phyloP scores from a whole-genome alignment of 305 asterid species.

The Lippia alba region DNA sequence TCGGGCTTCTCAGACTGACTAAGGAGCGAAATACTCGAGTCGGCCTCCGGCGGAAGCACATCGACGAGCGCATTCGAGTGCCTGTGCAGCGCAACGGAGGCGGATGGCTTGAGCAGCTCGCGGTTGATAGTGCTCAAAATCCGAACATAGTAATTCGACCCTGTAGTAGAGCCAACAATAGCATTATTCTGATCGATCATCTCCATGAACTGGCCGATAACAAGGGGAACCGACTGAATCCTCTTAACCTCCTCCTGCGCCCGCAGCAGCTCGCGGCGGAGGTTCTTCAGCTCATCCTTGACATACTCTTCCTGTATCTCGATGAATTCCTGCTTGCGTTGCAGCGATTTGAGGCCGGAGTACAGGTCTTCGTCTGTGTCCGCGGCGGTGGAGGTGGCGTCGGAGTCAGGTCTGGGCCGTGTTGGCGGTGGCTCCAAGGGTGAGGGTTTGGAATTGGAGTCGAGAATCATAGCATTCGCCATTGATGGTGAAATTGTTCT shows the following conservation, averaged over 20 bases:
- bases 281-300: conserved; percentile 83
- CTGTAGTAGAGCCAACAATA: conserved; percentile 86
- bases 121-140: conserved; percentile 79
- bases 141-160: conserved; percentile 82
- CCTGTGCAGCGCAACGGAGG: conserved; percentile 84
- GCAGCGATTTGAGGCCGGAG: conserved; percentile 72
- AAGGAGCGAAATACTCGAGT: conserved; percentile 80
- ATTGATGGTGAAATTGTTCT: conserved; percentile 37
- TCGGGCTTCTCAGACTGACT: conserved; percentile 95
- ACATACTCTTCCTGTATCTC: conserved; percentile 89
- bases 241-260: conserved; percentile 95
- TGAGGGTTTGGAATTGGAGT: conserved; percentile 43
- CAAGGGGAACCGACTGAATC: conserved; percentile 88
- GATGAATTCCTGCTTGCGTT: conserved; percentile 76
- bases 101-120: conserved; percentile 81
- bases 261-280: conserved; percentile 78
- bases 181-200: conserved; percentile 87
- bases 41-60: conserved; percentile 91
- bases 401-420: conserved; percentile 40
- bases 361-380: conserved; percentile 77
- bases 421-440: conserved; percentile 37
- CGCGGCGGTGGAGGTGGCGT: conserved; percentile 26
- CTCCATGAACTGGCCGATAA: conserved; percentile 93
- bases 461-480: conserved; percentile 63
- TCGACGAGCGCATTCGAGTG: conserved; percentile 86